Evolutionary conservation across 768 basidiomycete species (phyloP), one percentile per base, ranked within the genome.

Genomic region (Rhizopogon vesiculosus): DNA sequence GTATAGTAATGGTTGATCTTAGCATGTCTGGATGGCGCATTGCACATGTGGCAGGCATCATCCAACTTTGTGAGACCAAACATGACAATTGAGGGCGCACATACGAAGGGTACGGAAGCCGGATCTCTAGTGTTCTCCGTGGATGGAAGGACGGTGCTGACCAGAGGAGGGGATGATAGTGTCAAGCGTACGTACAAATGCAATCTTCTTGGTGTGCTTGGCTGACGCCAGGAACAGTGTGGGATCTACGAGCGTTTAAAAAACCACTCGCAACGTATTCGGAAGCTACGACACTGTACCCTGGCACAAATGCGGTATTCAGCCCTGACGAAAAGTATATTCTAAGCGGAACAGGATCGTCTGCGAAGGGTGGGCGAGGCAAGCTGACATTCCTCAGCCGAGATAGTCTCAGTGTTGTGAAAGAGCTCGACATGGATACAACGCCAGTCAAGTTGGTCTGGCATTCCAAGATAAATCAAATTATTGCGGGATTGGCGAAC

Each of bases 401-500:
- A 66, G 82, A 86, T 55, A 80, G 78, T 40, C 72, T 97, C 43
- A 85, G 86, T 57, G 79, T 86, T 46, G 83, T 76, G 52, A 87
- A 87, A 72, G 77, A 79, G 42, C 62, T 93, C 43, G 82, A 78
- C 54, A 82, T 90, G 63, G 86, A 85, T 43, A 78, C 86, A 25
- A 89, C 86, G 38, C 93, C 97, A 9, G 91, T 99, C 55, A 89
- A 87, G 65, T 91, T 98, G 2, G 72, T 81, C 28, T 99, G 97
- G 97, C 97, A 98, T 74, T 84, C 91, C 6, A 92, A 91, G 72
- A 98, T 99, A 78, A 99, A 99, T 76, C 69, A 98, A 89, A 91
- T 99, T 64, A 76, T 98, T 56, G 80, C 90, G 40, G 91, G 93
- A 3, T 78, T 94, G 45, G 89, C 97, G 15, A 91, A 85, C 58